Percentiles rank a stretch among this genome's conserved stretches.
phyloP scores from a whole-genome alignment of 2,329 filamentous ascomycete species.

The Polytolypa hystricis region DNA sequence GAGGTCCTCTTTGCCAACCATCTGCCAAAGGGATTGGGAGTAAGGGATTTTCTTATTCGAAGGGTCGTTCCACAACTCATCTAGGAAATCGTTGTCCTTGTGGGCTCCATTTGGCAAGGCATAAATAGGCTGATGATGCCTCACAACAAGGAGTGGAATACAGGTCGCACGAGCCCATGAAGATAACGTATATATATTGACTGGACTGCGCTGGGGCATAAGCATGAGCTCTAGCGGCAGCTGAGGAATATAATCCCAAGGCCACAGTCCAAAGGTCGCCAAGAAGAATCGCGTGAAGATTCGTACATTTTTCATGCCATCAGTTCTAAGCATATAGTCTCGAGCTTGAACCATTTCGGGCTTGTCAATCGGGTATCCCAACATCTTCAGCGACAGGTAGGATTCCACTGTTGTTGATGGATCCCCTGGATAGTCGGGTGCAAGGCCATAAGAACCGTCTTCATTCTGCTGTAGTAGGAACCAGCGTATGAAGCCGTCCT shows the following conservation, averaged over 20 bases:
- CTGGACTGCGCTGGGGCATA: constrained; percentile 15
- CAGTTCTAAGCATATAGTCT: constrained; percentile 16
- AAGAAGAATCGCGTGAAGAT: constrained; percentile 22
- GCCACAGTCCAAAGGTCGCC: constrained; percentile 24
- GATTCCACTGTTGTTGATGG: constrained; percentile 22
- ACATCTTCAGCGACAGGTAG: constrained; percentile 26
- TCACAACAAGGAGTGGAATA: neutral
- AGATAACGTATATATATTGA: constrained; percentile 23
- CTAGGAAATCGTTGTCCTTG: constrained; percentile 17
- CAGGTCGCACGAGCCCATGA: constrained; percentile 9
- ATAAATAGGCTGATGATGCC: constrained; percentile 22
- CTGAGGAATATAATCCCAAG: constrained; percentile 23
- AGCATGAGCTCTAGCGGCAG: constrained; percentile 25
- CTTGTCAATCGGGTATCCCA: constrained; percentile 13
- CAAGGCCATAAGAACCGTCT: constrained; percentile 24
- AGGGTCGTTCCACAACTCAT: constrained; percentile 23
- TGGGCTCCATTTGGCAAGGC: constrained; percentile 16
- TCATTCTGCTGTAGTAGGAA: constrained; percentile 11
- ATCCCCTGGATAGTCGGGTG: constrained; percentile 14
- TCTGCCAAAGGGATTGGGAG: neutral
- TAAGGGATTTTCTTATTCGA: constrained; percentile 15
- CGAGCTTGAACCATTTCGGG: constrained; percentile 11
- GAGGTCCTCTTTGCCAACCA: neutral
- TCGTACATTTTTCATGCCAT: constrained; percentile 23
- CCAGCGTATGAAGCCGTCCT: constrained; percentile 6